Evolutionary conservation across 1,139 yeast genomes (phyloP), one percentile per base, ranked within the genome.

Genomic region (Magnusiomyces sp.): DNA sequence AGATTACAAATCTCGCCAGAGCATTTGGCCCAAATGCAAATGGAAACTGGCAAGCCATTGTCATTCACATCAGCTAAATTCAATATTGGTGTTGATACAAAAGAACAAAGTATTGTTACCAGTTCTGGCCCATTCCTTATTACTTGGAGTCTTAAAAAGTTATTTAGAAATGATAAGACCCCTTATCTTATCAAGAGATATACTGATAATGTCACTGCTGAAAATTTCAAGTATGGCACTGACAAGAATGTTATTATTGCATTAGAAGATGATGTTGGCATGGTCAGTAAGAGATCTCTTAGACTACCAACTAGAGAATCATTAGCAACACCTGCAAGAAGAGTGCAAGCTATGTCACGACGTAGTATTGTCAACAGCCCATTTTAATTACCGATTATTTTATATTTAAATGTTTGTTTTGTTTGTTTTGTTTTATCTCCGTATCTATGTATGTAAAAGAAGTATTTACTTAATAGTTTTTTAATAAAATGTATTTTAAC

Each of bases 101-200:
- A 74, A 54, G 95, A 87, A 59, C 81, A 84, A 36, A 73, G 81
- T 1, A 83, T 88, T 50, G 80, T 87, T 29, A 77, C 95, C 1
- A 80, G 92, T 10, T 72, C 82, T 1, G 95, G 95, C 1, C 89
- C 89, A 13, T 89, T 79, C 65, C 83, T 88, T 32, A 76, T 89
- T 34, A 74, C 85, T 1, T 88, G 96, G 95, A 79, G 83, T n/a
- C 63, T 89, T 59, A 73, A 71, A 56, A 78, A 79, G 60, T 71
- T 82, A 10, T 63, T 83, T 48, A 66, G 71, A 46, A 80, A 81
- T 50, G 78, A 75, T 53, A 67, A 69, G 32, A 76, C 76, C 40
- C 76, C 84, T 9, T 85, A 85, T 62, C 68, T 73, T 48, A 80
- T 88, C 60, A 81, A 78, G 64, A 73, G 79, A 56, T 86, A 85